Conservation (phyloP, 148 eudicot genomes). For the Camellia granthamiana region DNA sequence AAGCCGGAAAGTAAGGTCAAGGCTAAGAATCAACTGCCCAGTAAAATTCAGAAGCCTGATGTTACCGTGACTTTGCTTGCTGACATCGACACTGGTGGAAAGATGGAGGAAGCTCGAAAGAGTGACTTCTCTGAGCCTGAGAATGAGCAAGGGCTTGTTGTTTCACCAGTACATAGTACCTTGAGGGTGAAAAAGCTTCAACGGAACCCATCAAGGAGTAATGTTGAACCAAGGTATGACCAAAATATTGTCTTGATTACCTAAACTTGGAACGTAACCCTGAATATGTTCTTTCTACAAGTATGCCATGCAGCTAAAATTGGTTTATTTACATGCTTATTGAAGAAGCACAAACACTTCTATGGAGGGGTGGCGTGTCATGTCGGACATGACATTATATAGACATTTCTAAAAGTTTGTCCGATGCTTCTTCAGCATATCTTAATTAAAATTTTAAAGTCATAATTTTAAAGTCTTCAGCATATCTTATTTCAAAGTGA, state of each 20-base stretch:
- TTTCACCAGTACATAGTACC: slow-evolving; percentile 29
- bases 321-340: too few relatives aligned
- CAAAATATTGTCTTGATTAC: background rate
- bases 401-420: too few relatives aligned
- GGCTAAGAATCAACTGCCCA: slow-evolving; percentile 43
- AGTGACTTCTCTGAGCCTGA: slow-evolving; percentile 64
- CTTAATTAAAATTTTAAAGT: too few relatives aligned
- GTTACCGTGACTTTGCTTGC: slow-evolving; percentile 31
- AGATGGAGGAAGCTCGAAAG: slow-evolving; percentile 51
- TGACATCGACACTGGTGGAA: slow-evolving; percentile 33
- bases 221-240: slow-evolving; percentile 67
- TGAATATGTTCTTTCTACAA: background rate
- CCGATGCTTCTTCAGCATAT: too few relatives aligned
- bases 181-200: slow-evolving; percentile 40
- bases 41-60: slow-evolving; percentile 43
- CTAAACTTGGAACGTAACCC: background rate
- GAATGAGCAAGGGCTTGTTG: slow-evolving; percentile 43
- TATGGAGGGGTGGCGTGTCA: too few relatives aligned
- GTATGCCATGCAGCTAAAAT: too few relatives aligned
- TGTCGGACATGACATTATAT: too few relatives aligned
- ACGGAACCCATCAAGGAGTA: slow-evolving; percentile 45
- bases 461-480: too few relatives aligned
- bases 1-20: slow-evolving; percentile 56
- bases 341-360: too few relatives aligned
- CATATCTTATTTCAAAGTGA: too few relatives aligned